Evolutionary conservation across 208 protist species (phyloP), one percentile per base, ranked within the genome.

Genomic region (Acanthamoeba rhysodes): DNA sequence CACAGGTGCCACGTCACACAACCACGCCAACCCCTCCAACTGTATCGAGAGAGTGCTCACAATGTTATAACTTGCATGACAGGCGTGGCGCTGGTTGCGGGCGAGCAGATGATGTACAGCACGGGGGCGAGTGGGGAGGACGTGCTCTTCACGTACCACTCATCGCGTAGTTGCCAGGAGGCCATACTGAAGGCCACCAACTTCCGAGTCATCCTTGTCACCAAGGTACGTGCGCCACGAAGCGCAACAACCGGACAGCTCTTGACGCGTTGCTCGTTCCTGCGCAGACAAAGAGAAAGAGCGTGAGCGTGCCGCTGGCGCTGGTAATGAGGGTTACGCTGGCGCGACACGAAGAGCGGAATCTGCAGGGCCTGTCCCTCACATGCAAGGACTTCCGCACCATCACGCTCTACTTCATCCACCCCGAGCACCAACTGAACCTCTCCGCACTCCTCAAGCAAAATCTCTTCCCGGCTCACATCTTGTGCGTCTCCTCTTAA

Each of bases 401-500:
- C 20, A 29, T 76, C 68, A 29, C 32, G 29, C 27, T 76, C 68
- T 76, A 41, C 4, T 76, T 76, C 68, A 76, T 37, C 32, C 27
- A 76, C 4, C 68, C 68, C 68, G 68, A 76, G n/a, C 68, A 76
- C 27, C 68, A 76, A 7, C 27, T 29, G 0, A 76, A 37, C 68
- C 32, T 76, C n/a, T 41, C 68, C n/a, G 27, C 68, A 29, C 68
- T 76, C 29, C 68, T 76, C 68, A 76, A 76, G 68, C 68, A 76
- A 37, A 16, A 37, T 3, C 55, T 62, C 18, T 76, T 76, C 12
- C 68, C 68, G 29, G 27, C 68, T 8, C 27, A 76, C 12, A 76
- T 76, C 68, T 76, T 41, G 27, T 76, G 68, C 29, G 68, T 76
- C 9, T 27, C 6, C 68, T 41, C 27, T 76, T 37, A 20, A 18